Evolutionary conservation across 345 rosid species (phyloP).

Genomic region (Arabidopsis arenosa): DNA sequence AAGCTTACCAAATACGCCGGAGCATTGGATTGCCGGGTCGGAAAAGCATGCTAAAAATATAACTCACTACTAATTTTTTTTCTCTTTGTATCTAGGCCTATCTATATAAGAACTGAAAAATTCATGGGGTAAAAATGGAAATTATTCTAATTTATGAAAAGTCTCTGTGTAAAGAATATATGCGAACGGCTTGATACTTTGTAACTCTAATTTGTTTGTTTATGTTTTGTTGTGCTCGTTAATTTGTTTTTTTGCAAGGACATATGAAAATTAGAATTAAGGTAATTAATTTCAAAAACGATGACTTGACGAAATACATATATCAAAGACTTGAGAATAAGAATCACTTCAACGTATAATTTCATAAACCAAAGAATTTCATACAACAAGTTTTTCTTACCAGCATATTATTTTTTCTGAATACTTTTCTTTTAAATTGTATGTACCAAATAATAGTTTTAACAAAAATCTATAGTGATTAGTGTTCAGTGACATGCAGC

Average conservation of each 20-base stretch:
- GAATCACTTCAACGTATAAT: background rate
- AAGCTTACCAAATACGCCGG: conserved; percentile 55
- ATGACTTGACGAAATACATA: background rate
- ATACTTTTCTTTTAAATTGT: background rate
- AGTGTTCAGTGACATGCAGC: conserved; percentile 11
- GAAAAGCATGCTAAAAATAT: conserved; percentile 42
- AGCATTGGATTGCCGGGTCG: conserved; percentile 47
- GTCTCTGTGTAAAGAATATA: conserved; percentile 27
- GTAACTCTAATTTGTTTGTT: conserved; percentile 34
- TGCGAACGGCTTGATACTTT: conserved; percentile 38
- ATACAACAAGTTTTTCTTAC: no score
- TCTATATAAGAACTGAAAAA: conserved; percentile 2
- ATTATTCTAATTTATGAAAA: background rate
- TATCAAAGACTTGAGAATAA: background rate
- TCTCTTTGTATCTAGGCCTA: conserved; percentile 38
- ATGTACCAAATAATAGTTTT: background rate
- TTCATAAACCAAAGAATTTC: background rate
- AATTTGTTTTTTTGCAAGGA: conserved; percentile 9
- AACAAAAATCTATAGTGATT: background rate
- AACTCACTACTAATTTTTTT: conserved; percentile 28
- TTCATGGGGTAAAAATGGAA: conserved; percentile 8
- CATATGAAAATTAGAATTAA: background rate
- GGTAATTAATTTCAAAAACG: background rate
- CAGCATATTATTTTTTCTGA: background rate
- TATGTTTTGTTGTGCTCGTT: conserved; percentile 28